Conservation (phyloP, 202 grass and related monocot species). For the Tripidium arundinaceum region DNA sequence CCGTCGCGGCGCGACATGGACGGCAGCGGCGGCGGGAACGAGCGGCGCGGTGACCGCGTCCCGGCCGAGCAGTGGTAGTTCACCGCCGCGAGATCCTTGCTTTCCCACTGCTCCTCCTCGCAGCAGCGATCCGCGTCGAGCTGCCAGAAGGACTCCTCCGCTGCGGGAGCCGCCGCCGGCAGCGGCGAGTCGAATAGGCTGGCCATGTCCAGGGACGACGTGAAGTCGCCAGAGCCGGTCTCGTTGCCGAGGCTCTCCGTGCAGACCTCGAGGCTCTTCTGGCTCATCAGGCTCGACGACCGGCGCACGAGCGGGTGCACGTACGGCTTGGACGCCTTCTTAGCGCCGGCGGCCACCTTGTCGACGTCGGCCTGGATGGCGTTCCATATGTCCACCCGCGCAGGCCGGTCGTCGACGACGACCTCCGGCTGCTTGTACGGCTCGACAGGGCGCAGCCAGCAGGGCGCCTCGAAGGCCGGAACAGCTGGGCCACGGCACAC, state of each 20-base stretch:
- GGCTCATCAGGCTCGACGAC: slow-evolving; percentile 53
- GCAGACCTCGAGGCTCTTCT: slow-evolving; percentile 88
- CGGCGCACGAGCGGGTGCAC: too few relatives aligned
- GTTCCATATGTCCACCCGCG: slow-evolving; percentile 54
- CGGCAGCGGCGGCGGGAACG: slow-evolving; percentile 70
- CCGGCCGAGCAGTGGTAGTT: slow-evolving; percentile 64
- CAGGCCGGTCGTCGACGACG: slow-evolving; percentile 20
- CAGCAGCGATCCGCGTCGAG: neutral
- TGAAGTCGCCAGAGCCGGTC: slow-evolving; percentile 66
- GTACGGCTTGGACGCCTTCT: slow-evolving; percentile 41
- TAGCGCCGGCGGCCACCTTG: neutral
- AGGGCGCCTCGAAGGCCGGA: slow-evolving; percentile 34
- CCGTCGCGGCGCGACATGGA: slow-evolving; percentile 68
- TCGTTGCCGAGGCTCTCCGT: slow-evolving; percentile 93
- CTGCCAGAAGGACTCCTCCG: slow-evolving; percentile 24
- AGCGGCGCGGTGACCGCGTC: slow-evolving; percentile 32
- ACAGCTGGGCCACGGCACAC: slow-evolving; percentile 35
- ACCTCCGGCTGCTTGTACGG: slow-evolving; percentile 28
- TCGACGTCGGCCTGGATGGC: slow-evolving; percentile 49
- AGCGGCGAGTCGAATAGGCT: neutral
- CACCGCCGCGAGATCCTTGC: slow-evolving; percentile 43
- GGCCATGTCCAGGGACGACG: slow-evolving; percentile 37
- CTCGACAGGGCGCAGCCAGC: slow-evolving; percentile 18
- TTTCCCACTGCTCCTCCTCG: slow-evolving; percentile 4
- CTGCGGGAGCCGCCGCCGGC: neutral